A percentile compares a stretch with the other conserved stretches of the same genome.
Conservation (phyloP, 345 rosid genomes). For the Populus tremula region DNA sequence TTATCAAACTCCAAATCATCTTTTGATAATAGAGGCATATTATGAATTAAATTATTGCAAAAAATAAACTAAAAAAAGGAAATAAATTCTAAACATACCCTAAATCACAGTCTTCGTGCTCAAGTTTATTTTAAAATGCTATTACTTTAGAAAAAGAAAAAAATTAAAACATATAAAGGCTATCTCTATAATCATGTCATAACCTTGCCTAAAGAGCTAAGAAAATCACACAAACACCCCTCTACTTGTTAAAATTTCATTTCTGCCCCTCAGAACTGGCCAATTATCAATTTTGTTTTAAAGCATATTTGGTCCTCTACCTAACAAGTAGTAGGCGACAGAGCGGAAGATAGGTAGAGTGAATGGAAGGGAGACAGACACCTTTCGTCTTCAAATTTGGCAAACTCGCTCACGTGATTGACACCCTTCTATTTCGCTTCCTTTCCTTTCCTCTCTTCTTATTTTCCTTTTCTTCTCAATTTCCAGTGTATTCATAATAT, state of each 20-base stretch:
- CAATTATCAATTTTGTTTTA: neutral
- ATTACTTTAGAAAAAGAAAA: no score
- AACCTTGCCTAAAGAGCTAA: no score
- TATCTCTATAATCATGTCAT: no score
- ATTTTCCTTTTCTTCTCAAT: neutral
- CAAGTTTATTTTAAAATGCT: no score
- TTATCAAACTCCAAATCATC: no score
- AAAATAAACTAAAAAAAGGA: no score
- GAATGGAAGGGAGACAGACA: neutral
- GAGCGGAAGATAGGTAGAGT: neutral
- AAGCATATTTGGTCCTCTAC: neutral
- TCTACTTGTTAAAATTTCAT: neutral
- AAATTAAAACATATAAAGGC: no score
- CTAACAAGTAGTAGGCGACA: neutral
- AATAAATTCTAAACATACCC: no score
- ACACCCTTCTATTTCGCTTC: neutral
- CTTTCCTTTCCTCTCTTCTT: neutral
- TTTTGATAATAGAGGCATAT: no score
- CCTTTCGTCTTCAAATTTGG: neutral
- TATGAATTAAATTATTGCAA: no score
- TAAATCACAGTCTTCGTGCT: no score
- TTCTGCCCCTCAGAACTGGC: neutral
- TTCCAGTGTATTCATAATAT: neutral
- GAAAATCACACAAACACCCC: neutral
- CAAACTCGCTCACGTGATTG: neutral